Percentiles rank a stretch among this genome's conserved stretches.
These are phyloP conservation scores for Lactarius akahatsu DNA, from an alignment of 768 basidiomycete species.

Conservation along the genomic window DNA sequence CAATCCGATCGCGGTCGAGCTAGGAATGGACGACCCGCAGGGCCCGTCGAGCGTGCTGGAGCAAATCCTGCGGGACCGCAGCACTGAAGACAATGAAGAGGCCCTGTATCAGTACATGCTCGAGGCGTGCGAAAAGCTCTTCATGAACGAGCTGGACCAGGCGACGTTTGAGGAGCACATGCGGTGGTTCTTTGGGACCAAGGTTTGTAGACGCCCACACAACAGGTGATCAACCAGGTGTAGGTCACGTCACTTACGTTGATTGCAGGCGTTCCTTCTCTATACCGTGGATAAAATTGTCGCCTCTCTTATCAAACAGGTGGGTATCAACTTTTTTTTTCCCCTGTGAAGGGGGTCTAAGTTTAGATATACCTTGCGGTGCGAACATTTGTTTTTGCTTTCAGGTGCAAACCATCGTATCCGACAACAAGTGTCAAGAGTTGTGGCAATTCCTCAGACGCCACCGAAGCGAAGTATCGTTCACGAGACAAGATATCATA, in stretches of 20 bases:
- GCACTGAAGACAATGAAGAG: constrained; percentile 49
- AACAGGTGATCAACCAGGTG: neutral
- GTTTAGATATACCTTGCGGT: constrained; percentile 8
- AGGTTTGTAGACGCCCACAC: constrained; percentile 45
- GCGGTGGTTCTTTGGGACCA: constrained; percentile 90
- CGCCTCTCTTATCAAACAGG: constrained; percentile 88
- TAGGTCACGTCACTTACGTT: constrained; percentile 34
- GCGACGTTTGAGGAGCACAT: constrained; percentile 93
- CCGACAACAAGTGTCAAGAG: constrained; percentile 85
- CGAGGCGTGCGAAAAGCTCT: constrained; percentile 88
- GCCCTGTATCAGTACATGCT: constrained; percentile 87
- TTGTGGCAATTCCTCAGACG: constrained; percentile 73
- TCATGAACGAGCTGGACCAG: constrained; percentile 91
- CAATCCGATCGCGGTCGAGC: constrained; percentile 78
- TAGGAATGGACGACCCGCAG: constrained; percentile 84
- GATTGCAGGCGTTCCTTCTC: constrained; percentile 75
- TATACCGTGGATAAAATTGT: constrained; percentile 96
- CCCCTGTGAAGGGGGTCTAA: neutral
- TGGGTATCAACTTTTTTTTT: constrained; percentile 37
- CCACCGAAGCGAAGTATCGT: constrained; percentile 51
- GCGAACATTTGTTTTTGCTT: constrained; percentile 15
- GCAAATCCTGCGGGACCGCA: constrained; percentile 58
- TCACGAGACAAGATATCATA: constrained; percentile 65
- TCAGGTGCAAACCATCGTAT: constrained; percentile 83
- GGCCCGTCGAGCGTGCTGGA: constrained; percentile 67